Evolutionary conservation across 129 eudicot genomes (phyloP).

Genomic region (Arctium lappa): DNA sequence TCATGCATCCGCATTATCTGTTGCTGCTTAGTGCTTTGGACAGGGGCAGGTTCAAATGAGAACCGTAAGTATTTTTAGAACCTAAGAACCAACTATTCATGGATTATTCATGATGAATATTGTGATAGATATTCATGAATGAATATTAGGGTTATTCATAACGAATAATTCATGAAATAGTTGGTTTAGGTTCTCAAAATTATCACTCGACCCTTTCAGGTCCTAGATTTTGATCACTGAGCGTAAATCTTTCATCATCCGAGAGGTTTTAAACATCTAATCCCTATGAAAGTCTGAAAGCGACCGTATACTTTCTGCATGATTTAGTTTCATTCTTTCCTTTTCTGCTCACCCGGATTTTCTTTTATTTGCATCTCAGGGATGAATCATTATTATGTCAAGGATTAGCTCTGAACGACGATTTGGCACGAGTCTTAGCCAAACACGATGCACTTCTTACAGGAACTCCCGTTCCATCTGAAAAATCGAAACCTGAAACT

Average conservation of each 20-base stretch:
- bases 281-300: too few species aligned
- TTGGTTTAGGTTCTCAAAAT: not conserved
- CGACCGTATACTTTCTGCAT: not conserved
- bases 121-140: not conserved
- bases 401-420: slow-evolving; percentile 94
- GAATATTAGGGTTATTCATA: not conserved
- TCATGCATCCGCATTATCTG: not conserved
- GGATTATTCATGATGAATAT: not conserved
- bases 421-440: slow-evolving; percentile 67
- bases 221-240: too few species aligned
- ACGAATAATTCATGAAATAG: not conserved
- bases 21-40: not conserved
- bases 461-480: slow-evolving; percentile 31
- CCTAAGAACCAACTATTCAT: not conserved
- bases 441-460: slow-evolving; percentile 78
- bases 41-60: too few species aligned
- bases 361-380: slow-evolving; percentile 32
- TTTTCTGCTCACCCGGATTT: not conserved
- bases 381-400: slow-evolving; percentile 86
- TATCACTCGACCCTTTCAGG: not conserved
- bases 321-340: not conserved
- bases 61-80: too few species aligned
- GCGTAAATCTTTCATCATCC: too few species aligned
- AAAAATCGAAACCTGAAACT: slow-evolving; percentile 43
- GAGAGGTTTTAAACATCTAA: too few species aligned